Evolutionary conservation across 352 stramenopile species (phyloP).

Genomic region (Thalassiosira hispida): DNA sequence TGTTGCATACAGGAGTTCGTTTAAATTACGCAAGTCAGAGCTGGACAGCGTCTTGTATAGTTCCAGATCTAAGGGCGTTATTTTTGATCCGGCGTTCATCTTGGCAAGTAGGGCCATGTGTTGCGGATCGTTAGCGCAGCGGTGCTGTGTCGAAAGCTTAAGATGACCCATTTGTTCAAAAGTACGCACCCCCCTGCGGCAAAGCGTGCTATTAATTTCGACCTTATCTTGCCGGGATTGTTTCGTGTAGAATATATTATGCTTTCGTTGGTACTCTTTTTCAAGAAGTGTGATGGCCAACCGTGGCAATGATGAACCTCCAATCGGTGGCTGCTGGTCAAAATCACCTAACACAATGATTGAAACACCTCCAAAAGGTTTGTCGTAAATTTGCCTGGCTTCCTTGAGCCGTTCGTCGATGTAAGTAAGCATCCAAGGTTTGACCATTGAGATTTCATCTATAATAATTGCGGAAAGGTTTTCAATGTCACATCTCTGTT

Average conservation of each 20-base stretch:
- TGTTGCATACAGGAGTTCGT: slow-evolving; percentile 23
- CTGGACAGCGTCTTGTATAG: slow-evolving; percentile 21
- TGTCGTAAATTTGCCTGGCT: slow-evolving; percentile 24
- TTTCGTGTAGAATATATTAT: slow-evolving; percentile 12
- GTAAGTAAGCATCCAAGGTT: slow-evolving; percentile 49
- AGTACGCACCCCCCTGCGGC: slow-evolving; percentile 6
- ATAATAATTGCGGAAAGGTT: slow-evolving; percentile 34
- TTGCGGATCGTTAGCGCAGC: slow-evolving; percentile 25
- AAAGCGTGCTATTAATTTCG: slow-evolving; percentile 24
- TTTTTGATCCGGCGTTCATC: slow-evolving; percentile 21
- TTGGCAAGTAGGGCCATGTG: slow-evolving; percentile 30
- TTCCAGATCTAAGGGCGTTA: slow-evolving; percentile 26
- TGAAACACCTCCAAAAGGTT: slow-evolving; percentile 35
- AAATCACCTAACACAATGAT: slow-evolving; percentile 48
- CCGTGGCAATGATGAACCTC: slow-evolving; percentile 36
- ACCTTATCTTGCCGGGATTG: slow-evolving; percentile 2
- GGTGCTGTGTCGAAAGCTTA: slow-evolving; percentile 20
- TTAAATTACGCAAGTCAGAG: slow-evolving; percentile 5
- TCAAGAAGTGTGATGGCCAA: slow-evolving; percentile 16
- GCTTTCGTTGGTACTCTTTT: slow-evolving; percentile 31
- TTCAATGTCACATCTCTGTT: slow-evolving; percentile 31
- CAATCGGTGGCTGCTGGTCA: slow-evolving; percentile 42
- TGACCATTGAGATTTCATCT: slow-evolving; percentile 47
- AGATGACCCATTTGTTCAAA: slow-evolving; percentile 20
- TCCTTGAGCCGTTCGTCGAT: slow-evolving; percentile 46